Percentiles rank a stretch among this genome's conserved stretches.
Conservation (phyloP, 352 stramenopile genomes). For the Phytopythium litorale region DNA sequence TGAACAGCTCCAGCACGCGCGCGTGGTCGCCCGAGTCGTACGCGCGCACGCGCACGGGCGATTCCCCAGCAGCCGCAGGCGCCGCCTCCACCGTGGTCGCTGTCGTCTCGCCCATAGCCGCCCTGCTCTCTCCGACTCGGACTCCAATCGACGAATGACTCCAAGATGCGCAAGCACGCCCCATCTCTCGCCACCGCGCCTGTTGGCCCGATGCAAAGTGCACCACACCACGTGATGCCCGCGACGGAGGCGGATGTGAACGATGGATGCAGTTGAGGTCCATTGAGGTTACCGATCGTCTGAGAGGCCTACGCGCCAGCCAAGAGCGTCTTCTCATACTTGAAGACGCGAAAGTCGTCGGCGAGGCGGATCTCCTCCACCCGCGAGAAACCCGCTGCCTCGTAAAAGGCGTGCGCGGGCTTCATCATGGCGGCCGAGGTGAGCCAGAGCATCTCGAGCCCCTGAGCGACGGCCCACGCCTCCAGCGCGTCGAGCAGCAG, state of each 20-base stretch:
- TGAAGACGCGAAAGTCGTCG: constrained; percentile 19
- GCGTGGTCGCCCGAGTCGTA: constrained; percentile 3
- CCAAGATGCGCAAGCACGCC: neutral
- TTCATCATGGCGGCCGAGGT: constrained; percentile 18
- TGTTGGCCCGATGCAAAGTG: neutral
- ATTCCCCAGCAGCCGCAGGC: neutral
- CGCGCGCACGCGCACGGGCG: neutral
- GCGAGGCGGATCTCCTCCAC: constrained; percentile 8
- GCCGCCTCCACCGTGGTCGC: neutral
- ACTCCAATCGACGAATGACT: too few species aligned
- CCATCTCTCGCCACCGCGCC: neutral
- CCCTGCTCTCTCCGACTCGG: too few species aligned
- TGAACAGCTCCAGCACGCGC: constrained; percentile 7
- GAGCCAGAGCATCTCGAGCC: constrained; percentile 23
- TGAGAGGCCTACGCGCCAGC: neutral
- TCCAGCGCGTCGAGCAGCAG: constrained; percentile 24
- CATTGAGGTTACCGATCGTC: too few species aligned
- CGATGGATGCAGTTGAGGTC: neutral
- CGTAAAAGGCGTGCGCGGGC: constrained; percentile 18
- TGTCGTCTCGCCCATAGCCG: neutral
- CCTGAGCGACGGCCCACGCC: constrained; percentile 17
- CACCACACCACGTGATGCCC: neutral
- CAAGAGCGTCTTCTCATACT: constrained; percentile 17
- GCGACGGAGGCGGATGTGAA: neutral
- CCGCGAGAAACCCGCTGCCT: constrained; percentile 14